A percentile compares a stretch with the other conserved stretches of the same genome.
These are phyloP conservation scores for Marasmius tenuissimus DNA, from an alignment of 1,284 basidiomycete species.

Conservation along the genomic window DNA sequence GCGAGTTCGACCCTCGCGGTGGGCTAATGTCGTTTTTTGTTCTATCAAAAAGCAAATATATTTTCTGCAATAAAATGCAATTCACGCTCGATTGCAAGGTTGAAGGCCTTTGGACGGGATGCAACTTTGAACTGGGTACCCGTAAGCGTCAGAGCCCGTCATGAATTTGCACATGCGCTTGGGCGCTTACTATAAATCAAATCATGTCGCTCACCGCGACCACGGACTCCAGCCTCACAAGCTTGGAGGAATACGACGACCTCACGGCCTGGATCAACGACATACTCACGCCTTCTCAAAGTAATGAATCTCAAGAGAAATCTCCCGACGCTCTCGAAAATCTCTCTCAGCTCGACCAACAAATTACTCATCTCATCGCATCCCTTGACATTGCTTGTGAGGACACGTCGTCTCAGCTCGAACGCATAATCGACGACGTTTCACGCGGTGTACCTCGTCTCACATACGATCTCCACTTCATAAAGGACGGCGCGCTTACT, in stretches of 20 bases:
- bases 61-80: too few relatives aligned
- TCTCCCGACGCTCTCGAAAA: slow-evolving; percentile 27
- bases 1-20: slow-evolving; percentile 92
- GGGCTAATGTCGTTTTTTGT: slow-evolving; percentile 48
- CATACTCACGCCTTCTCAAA: slow-evolving; percentile 39
- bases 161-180: background rate
- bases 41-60: too few relatives aligned
- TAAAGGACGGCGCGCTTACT: slow-evolving; percentile 84
- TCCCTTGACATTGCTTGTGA: slow-evolving; percentile 81
- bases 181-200: background rate
- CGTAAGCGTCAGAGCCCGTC: too few relatives aligned
- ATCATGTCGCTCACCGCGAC: slow-evolving; percentile 7
- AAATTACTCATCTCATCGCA: slow-evolving; percentile 72
- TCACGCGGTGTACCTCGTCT: slow-evolving; percentile 85
- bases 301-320: slow-evolving; percentile 17
- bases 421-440: slow-evolving; percentile 87
- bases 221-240: slow-evolving; percentile 11
- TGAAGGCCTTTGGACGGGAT: too few relatives aligned
- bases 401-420: slow-evolving; percentile 83
- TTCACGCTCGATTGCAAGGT: too few relatives aligned
- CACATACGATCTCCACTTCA: slow-evolving; percentile 92
- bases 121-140: too few relatives aligned
- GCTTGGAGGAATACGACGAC: slow-evolving; percentile 43
- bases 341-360: slow-evolving; percentile 71
- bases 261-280: slow-evolving; percentile 70